Base-by-base conservation (phyloP, 305 asterid species). In the Solanum hybrid region DNA sequence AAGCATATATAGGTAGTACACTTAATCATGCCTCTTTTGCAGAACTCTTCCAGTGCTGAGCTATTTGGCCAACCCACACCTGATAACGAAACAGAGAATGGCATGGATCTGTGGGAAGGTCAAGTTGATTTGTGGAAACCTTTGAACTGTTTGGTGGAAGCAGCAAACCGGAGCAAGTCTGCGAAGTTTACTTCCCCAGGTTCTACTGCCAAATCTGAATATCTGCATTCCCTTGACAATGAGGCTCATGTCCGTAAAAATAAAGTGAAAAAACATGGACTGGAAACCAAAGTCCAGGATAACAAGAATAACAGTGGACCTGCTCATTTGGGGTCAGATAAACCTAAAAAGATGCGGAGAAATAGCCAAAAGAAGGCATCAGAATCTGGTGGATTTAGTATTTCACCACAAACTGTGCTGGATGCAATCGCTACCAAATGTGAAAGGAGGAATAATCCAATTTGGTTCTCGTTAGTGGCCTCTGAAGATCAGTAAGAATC, bases 341-440 rank as follows among this genome's bases (percentile, higher is more conserved):
- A 94, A 90, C 96, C 95, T 85, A 94, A 91, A 90, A 95, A 94
- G 90, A 32, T 91, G 87, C 92, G 94, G 79, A 95, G 84, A 90
- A 75, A 88, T 84, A 90, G 90, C 86, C 92, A 51, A 34, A 90
- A 93, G 91, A 94, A 93, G 88, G 90, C 90, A 35, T 91, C 73
- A 32, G 90, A 84, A 86, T 88, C 72, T 88, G 96, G 93, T 73
- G 91, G 94, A 75, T 90, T 88, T 72, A 92, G 90, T 92, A 90
- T 92, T 84, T 92, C 95, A 4, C 95, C 96, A 17, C 96, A 95
- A 91, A 91, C 88, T 86, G 86, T 89, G 79, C 75, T 92, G 8
- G 92, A 91, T 86, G 88, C 85, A 37, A 69, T 75, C 27, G 88
- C 79, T 27, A 29, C 88, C 75, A 88, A 82, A 72, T 90, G 66